Base-by-base conservation (phyloP, 306 rosid species). In the Vachellia collinsii region DNA sequence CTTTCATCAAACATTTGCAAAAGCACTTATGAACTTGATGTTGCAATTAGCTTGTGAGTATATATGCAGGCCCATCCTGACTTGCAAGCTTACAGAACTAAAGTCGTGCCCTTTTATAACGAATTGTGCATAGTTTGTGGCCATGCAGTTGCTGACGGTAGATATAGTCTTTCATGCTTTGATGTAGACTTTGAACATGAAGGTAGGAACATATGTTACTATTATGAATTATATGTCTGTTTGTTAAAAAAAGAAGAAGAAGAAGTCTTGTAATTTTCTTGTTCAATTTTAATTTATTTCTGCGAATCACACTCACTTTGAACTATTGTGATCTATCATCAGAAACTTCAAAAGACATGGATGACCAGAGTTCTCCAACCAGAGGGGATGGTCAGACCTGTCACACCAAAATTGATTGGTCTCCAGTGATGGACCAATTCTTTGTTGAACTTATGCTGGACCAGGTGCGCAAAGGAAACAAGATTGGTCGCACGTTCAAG, bases 131-230 rank as follows among this genome's bases (percentile, higher is more conserved):
- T 81, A 79, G 81, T 89, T 66, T 89, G 78, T 83, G 90, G 89
- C 69, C 86, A 89, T 77, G 70, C 92, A 72, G 72, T 89, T 81
- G 92, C 92, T 48, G 92, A 89, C 79, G 92, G 92, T 79, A 89
- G 92, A 87, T 87, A 85, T 70, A 87, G 90, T 77, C 89, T 89
- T 87, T 89, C 92, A 36, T 89, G 89, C 79, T 87, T 87, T 19
- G 90, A 82, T 42, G 64, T 82, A 25, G 78, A 71, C 70, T 77
- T 82, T 39, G 85, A 82, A 29, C 39, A 38, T 23, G 81, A 77
- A 82, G 85, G 85, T 82, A 38, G 61, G 70, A 36, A 72, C n/a
- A 64, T 46, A 64, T 63, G 72, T 17, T 50, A 7, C 72, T 46
- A 29, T 63, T 13, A 36, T 9, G 41, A 64, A 77, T 74, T 38